Evolutionary conservation across 768 basidiomycete genomes (phyloP).

Genomic region (Infundibulicybe gibba): DNA sequence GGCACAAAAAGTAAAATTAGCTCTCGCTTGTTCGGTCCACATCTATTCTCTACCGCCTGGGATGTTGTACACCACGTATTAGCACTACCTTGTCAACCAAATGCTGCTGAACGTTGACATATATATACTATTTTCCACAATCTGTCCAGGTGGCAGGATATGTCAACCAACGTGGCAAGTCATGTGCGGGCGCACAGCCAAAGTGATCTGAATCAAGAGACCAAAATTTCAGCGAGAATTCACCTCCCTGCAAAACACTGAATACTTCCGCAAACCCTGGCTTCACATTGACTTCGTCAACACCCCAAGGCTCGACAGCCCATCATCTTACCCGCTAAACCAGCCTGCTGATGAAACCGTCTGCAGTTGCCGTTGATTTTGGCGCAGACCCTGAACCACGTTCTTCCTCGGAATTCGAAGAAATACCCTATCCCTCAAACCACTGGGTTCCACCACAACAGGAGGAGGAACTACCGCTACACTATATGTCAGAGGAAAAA

Average conservation of each 20-base stretch:
- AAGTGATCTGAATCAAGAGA: neutral
- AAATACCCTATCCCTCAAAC: slow-evolving; percentile 55
- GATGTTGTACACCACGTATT: no score
- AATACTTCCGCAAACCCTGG: no score
- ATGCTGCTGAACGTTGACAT: neutral
- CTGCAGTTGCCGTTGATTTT: slow-evolving; percentile 70
- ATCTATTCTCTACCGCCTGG: neutral
- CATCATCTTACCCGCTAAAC: neutral
- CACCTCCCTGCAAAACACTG: no score
- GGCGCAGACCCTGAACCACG: slow-evolving; percentile 48
- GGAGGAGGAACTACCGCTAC: slow-evolving; percentile 46
- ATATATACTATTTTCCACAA: neutral
- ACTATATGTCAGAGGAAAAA: slow-evolving; percentile 63
- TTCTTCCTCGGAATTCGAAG: slow-evolving; percentile 69
- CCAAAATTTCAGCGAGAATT: no score
- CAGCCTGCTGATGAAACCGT: slow-evolving; percentile 51
- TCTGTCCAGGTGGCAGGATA: neutral
- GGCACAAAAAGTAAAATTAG: slow-evolving; percentile 18
- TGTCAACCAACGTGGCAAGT: neutral
- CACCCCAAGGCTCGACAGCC: slow-evolving; percentile 6
- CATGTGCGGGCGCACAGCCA: neutral
- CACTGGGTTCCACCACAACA: slow-evolving; percentile 29
- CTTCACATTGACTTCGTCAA: slow-evolving; percentile 2
- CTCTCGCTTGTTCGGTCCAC: slow-evolving; percentile 3
- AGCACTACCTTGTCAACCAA: no score